phyloP scores from a whole-genome alignment of 1,139 yeast species.

The Suhomyces choctaworum region DNA sequence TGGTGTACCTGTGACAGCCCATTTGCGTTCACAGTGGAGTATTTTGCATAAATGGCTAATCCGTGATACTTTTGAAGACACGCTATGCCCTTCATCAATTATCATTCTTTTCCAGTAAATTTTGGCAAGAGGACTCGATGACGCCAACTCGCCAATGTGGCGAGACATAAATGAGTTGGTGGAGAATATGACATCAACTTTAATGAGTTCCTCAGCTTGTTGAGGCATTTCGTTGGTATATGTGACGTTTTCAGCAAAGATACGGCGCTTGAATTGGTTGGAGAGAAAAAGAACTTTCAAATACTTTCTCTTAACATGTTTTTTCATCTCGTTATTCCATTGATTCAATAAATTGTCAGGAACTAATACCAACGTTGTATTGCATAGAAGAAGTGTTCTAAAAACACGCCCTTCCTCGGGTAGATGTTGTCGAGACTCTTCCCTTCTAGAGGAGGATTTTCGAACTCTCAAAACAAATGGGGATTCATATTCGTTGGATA shows the following conservation, averaged over 20 bases:
- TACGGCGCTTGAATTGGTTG: slow-evolving; percentile 28
- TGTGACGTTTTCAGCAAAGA: slow-evolving; percentile 16
- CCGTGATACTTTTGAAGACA: slow-evolving; percentile 52
- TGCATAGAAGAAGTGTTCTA: slow-evolving; percentile 41
- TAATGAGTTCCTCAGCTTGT: slow-evolving; percentile 33
- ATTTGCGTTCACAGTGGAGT: slow-evolving; percentile 57
- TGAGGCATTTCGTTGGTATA: slow-evolving; percentile 28
- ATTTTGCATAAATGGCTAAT: slow-evolving; percentile 50
- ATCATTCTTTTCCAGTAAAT: slow-evolving; percentile 69
- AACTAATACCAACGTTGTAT: slow-evolving; percentile 58
- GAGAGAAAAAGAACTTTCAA: slow-evolving; percentile 40
- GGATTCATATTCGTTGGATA: slow-evolving; percentile 23
- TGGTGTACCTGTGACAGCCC: slow-evolving; percentile 80
- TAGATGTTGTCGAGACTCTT: slow-evolving; percentile 12
- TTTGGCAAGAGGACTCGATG: slow-evolving; percentile 35
- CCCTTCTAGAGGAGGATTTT: slow-evolving; percentile 14
- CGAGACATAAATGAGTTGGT: slow-evolving; percentile 47
- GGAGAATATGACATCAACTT: slow-evolving; percentile 54
- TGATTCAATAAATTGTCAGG: slow-evolving; percentile 70
- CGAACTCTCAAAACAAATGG: slow-evolving; percentile 23
- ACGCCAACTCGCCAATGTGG: slow-evolving; percentile 28
- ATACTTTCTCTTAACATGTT: slow-evolving; percentile 46
- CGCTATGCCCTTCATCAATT: slow-evolving; percentile 74
- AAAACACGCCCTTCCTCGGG: slow-evolving; percentile 23
- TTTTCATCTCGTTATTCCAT: slow-evolving; percentile 59